A percentile compares a stretch with the other conserved stretches of the same genome.
These are phyloP conservation scores for Exophiala spinifera DNA, from an alignment of 2,329 filamentous ascomycete species.

Conservation along the genomic window DNA sequence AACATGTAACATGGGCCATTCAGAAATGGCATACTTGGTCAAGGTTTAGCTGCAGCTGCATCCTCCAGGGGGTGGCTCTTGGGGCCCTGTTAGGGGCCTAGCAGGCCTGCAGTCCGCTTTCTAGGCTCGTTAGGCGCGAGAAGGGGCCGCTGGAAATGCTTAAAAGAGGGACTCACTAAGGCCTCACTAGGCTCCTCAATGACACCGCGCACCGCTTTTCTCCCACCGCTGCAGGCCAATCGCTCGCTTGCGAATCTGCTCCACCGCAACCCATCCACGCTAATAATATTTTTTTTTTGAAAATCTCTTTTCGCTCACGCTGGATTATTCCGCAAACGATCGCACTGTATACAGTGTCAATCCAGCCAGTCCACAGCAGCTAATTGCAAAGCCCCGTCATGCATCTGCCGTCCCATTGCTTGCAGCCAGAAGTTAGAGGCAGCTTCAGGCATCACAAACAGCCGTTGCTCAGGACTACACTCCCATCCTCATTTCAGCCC, in stretches of 20 bases:
- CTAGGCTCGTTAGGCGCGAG: too few relatives aligned
- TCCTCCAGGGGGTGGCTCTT: conserved; percentile 12
- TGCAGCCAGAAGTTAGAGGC: neutral
- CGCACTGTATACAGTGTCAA: too few relatives aligned
- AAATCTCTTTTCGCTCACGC: neutral
- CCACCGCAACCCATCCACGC: neutral
- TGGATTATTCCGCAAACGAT: neutral
- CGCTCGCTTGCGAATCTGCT: neutral
- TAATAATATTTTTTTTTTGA: neutral
- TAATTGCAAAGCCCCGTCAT: neutral
- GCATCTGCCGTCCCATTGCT: neutral
- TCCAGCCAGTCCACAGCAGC: too few relatives aligned
- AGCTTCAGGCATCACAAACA: neutral
- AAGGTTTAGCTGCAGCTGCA: conserved; percentile 7
- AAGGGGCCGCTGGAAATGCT: too few relatives aligned
- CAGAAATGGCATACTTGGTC: neutral
- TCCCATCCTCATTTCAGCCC: neutral
- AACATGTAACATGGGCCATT: too few relatives aligned
- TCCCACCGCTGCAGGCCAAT: neutral
- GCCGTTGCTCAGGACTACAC: neutral
- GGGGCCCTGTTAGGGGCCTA: too few relatives aligned
- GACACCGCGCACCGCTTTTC: neutral
- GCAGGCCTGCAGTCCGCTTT: too few relatives aligned
- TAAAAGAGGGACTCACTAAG: too few relatives aligned
- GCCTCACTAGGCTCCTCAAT: neutral